Evolutionary conservation across 305 asterid species (phyloP).

Genomic region (Petunia hybrid): DNA sequence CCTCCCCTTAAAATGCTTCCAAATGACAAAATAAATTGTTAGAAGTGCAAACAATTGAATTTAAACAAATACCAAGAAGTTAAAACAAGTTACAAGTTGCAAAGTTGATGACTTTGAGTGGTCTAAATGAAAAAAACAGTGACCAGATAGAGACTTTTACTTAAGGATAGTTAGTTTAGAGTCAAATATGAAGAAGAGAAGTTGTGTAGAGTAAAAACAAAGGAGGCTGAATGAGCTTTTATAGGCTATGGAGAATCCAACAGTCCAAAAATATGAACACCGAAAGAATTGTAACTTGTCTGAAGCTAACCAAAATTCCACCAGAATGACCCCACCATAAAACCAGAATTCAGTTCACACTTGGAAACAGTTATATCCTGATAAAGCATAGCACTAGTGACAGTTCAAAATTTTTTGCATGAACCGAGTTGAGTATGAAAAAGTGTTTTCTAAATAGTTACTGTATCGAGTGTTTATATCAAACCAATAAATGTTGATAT

Average conservation of each 20-base stretch:
- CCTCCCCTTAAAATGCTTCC: background rate
- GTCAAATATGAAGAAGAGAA: conserved; percentile 28
- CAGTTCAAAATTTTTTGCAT: conserved; percentile 29
- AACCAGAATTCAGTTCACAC: conserved; percentile 50
- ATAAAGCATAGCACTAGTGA: conserved; percentile 28
- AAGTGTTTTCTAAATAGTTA: too few relatives aligned
- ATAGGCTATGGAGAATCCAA: conserved; percentile 38
- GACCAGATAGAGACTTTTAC: background rate
- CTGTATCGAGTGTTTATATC: too few relatives aligned
- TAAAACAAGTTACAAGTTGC: conserved; percentile 4
- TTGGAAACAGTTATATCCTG: conserved; percentile 38
- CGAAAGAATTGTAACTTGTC: conserved; percentile 54
- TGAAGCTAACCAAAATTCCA: conserved; percentile 46
- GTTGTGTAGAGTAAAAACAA: conserved; percentile 45
- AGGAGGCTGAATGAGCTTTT: conserved; percentile 40
- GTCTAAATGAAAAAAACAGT: background rate
- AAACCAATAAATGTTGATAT: too few relatives aligned
- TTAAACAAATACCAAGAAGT: background rate
- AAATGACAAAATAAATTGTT: too few relatives aligned
- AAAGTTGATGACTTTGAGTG: background rate
- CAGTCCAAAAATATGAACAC: conserved; percentile 40
- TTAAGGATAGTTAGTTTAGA: background rate
- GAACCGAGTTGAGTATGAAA: background rate
- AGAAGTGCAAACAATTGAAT: background rate
- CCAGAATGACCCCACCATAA: conserved; percentile 43